phyloP scores from a whole-genome alignment of 1,284 basidiomycete species.

The Moniliophthora roreri region DNA sequence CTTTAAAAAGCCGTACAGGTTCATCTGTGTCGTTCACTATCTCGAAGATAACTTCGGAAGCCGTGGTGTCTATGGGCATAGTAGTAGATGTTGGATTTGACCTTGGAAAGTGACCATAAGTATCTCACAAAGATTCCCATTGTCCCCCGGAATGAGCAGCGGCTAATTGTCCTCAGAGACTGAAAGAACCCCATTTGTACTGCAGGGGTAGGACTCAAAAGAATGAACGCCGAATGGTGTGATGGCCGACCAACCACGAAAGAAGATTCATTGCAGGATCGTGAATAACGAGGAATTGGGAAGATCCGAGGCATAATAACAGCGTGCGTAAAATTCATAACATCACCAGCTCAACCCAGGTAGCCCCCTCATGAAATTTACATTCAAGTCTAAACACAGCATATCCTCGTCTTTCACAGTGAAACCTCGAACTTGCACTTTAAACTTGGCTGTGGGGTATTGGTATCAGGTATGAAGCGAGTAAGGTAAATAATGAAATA shows the following conservation, averaged over 20 bases:
- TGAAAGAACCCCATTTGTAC: too few relatives aligned
- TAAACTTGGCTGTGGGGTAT: constrained; percentile 77
- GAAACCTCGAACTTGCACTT: constrained; percentile 70
- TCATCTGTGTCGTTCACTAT: constrained; percentile 43
- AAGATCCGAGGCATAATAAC: background rate
- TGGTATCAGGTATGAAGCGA: background rate
- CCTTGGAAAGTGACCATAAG: constrained; percentile 11
- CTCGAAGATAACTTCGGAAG: constrained; percentile 51
- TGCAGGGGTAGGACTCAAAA: too few relatives aligned
- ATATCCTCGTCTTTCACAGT: constrained; percentile 79
- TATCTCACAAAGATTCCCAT: background rate
- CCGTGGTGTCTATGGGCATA: constrained; percentile 49
- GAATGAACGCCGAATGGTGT: background rate
- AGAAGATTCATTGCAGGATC: too few relatives aligned
- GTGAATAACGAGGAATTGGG: too few relatives aligned
- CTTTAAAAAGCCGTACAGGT: constrained; percentile 24
- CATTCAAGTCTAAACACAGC: constrained; percentile 77
- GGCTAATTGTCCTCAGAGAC: background rate
- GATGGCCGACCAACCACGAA: background rate
- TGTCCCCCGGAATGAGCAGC: background rate
- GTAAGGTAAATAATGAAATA: constrained; percentile 30
- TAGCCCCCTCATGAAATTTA: constrained; percentile 66
- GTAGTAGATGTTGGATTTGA: too few relatives aligned
- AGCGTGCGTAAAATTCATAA: background rate
- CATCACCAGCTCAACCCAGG: constrained; percentile 32